These are phyloP conservation scores for Geranomyces michiganensis DNA, from an alignment of 192 early-diverging fungal genomes.

Conservation along the genomic window DNA sequence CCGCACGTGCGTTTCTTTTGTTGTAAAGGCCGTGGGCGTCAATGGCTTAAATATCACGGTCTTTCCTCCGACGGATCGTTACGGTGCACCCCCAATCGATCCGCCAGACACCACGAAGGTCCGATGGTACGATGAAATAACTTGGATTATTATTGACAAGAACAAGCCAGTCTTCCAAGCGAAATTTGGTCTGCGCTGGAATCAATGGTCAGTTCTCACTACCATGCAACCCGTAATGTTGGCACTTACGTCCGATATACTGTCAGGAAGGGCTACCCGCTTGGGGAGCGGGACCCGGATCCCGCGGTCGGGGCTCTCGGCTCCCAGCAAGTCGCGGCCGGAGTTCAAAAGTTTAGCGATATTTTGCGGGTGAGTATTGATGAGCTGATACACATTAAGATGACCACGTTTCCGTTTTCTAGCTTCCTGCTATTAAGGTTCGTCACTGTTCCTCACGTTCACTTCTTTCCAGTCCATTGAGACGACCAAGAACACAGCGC, in stretches of 20 bases:
- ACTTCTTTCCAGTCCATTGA: neutral
- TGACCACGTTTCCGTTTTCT: too few relatives aligned
- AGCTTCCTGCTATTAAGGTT: neutral
- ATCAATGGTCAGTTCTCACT: neutral
- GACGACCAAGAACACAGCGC: neutral
- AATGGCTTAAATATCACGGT: too few relatives aligned
- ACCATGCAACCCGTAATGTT: neutral
- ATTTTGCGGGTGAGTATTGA: neutral
- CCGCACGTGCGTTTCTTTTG: too few relatives aligned
- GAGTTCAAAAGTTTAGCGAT: constrained; percentile 5
- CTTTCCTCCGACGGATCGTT: too few relatives aligned
- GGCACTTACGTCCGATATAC: neutral
- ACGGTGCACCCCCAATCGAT: too few relatives aligned
- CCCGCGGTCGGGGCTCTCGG: neutral
- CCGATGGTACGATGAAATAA: neutral
- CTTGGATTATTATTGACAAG: neutral
- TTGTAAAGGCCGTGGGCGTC: too few relatives aligned
- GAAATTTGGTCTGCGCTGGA: neutral
- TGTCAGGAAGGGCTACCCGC: neutral
- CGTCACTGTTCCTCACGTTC: neutral
- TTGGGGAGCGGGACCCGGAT: neutral
- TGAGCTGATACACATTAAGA: too few relatives aligned
- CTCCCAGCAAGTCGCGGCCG: neutral
- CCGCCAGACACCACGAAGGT: neutral
- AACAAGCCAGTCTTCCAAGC: neutral